These are phyloP conservation scores for Halophytophthora batemanensis DNA, from an alignment of 352 stramenopile genomes.

Conservation along the genomic window DNA sequence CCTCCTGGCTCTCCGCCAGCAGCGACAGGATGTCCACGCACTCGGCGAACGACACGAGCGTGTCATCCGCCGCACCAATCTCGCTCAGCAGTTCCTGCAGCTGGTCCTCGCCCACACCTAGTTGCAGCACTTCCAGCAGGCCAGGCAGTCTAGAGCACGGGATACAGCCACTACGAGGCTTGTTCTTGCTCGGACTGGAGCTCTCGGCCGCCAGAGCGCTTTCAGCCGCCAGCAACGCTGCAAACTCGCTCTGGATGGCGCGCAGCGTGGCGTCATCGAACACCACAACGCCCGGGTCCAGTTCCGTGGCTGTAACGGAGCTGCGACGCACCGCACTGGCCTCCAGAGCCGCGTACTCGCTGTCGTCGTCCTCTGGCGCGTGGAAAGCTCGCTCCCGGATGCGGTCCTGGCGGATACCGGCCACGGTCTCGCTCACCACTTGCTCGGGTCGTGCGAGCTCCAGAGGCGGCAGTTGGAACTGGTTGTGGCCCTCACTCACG, in stretches of 20 bases:
- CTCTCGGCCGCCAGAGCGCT: slow-evolving; percentile 14
- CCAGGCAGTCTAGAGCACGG: slow-evolving; percentile 40
- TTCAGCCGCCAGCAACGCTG: slow-evolving; percentile 28
- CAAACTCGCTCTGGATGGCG: slow-evolving; percentile 55
- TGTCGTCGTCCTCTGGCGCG: slow-evolving; percentile 6
- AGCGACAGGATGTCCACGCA: slow-evolving; percentile 85
- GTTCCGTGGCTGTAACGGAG: slow-evolving; percentile 10
- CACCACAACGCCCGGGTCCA: slow-evolving; percentile 33
- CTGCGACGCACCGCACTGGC: slow-evolving; percentile 3
- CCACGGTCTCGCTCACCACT: slow-evolving; percentile 74
- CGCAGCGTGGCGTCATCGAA: slow-evolving; percentile 63
- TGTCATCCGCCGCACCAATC: slow-evolving; percentile 62
- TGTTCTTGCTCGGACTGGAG: slow-evolving; percentile 9
- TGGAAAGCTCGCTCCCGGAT: slow-evolving; percentile 48
- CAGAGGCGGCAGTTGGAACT: slow-evolving; percentile 74
- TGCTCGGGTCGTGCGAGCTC: slow-evolving; percentile 66
- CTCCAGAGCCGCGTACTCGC: slow-evolving; percentile 9
- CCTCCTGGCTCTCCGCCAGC: slow-evolving; percentile 50
- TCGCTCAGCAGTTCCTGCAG: slow-evolving; percentile 63
- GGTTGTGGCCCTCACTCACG: slow-evolving; percentile 19
- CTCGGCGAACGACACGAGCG: slow-evolving; percentile 78
- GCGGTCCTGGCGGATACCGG: slow-evolving; percentile 63
- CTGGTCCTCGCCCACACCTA: slow-evolving; percentile 36
- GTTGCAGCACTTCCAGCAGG: slow-evolving; percentile 42
- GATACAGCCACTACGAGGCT: slow-evolving; percentile 41